Percentiles rank a stretch among this genome's conserved stretches.
These are phyloP conservation scores for Cucumis sativus DNA, from an alignment of 306 rosid genomes.

Conservation along the genomic window DNA sequence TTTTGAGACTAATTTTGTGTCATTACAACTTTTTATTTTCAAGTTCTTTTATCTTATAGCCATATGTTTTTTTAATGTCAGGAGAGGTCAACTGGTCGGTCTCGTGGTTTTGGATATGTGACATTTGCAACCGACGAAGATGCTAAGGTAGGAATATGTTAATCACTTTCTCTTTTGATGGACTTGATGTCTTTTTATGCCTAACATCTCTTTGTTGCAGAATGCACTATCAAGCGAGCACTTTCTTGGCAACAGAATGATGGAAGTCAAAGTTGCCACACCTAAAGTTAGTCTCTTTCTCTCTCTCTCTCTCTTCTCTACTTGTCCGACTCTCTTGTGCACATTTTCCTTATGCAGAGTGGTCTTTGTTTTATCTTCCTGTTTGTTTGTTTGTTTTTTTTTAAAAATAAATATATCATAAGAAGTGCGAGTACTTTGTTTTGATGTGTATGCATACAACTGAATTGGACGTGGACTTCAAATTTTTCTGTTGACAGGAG, in stretches of 20 bases:
- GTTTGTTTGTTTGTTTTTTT: background rate
- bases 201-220: conserved; percentile 28
- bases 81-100: conserved; percentile 89
- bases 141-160: conserved; percentile 50
- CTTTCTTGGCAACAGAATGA: conserved; percentile 74
- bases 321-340: background rate
- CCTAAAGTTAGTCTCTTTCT: conserved; percentile 52
- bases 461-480: conserved; percentile 3
- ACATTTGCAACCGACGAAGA: conserved; percentile 81
- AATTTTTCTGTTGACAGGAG: conserved; percentile 46
- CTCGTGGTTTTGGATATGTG: conserved; percentile 97
- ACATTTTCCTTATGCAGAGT: background rate
- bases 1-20: background rate
- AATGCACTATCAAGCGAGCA: conserved; percentile 66
- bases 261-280: conserved; percentile 97
- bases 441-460: background rate
- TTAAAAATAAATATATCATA: background rate
- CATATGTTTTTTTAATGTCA: conserved; percentile 11
- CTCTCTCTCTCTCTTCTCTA: background rate
- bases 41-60: background rate
- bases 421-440: background rate
- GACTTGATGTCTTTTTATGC: background rate
- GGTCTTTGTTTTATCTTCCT: background rate
- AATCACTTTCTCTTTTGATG: background rate
- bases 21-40: background rate